A percentile compares a stretch with the other conserved stretches of the same genome.
Conservation (phyloP, 2,329 filamentous ascomycete genomes). For the Hypoxylon sp. region DNA sequence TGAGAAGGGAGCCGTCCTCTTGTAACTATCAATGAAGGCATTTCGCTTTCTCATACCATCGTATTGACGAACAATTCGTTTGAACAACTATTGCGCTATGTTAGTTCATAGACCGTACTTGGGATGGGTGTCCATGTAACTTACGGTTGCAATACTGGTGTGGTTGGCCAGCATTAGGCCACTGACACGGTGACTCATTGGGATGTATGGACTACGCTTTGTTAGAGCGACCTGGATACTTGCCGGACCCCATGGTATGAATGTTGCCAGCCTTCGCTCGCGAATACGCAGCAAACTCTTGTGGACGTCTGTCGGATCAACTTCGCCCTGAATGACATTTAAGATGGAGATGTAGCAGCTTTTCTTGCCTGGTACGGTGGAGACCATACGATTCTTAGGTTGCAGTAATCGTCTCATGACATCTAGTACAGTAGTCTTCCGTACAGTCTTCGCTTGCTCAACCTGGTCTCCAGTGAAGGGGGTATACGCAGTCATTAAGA, state of each 20-base stretch:
- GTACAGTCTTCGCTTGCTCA: constrained; percentile 96
- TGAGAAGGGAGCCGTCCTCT: constrained; percentile 92
- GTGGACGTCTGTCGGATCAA: constrained; percentile 97
- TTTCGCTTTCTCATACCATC: constrained; percentile 96
- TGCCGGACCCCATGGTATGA: constrained; percentile 98
- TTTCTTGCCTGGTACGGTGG: constrained; percentile 93
- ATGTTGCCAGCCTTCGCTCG: constrained; percentile 92
- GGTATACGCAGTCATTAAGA: constrained; percentile 98
- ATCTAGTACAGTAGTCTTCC: constrained; percentile 97
- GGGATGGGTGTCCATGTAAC: constrained; percentile 45
- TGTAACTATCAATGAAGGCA: constrained; percentile 96
- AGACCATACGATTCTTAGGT: constrained; percentile 99
- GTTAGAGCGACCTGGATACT: constrained; percentile 98
- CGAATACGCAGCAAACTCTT: constrained; percentile 97
- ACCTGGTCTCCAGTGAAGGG: constrained; percentile 97
- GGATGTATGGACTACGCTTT: constrained; percentile 95
- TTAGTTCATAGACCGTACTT: constrained; percentile 1
- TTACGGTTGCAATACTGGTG: constrained; percentile 91
- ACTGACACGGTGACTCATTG: constrained; percentile 93
- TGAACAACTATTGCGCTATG: constrained; percentile 76
- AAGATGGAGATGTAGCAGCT: constrained; percentile 99
- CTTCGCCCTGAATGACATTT: constrained; percentile 99
- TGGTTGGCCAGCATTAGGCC: constrained; percentile 99
- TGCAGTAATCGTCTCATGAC: constrained; percentile 97
- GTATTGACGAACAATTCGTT: constrained; percentile 92